A percentile compares a stretch with the other conserved stretches of the same genome.
Conservation (phyloP, 2,329 filamentous ascomycete species). For the Phaeosphaeriaceae sp. region DNA sequence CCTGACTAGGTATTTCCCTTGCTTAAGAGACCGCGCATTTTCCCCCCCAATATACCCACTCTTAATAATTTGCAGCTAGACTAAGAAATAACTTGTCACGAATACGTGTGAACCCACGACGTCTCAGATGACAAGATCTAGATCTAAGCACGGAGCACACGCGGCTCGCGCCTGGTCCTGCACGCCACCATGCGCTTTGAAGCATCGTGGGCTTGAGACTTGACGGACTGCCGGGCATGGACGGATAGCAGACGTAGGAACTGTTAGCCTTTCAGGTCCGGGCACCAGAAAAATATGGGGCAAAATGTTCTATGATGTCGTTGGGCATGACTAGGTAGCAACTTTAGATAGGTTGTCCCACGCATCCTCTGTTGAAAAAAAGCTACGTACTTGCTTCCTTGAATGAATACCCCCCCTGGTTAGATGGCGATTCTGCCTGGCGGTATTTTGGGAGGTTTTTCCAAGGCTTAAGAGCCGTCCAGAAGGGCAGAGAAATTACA, state of each 20-base stretch:
- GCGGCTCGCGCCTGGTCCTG: conserved; percentile 25
- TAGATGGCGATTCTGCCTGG: conserved; percentile 7
- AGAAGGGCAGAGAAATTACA: conserved; percentile 17
- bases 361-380: too few species aligned
- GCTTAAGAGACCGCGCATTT: too few species aligned
- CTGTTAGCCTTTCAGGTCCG: conserved; percentile 16
- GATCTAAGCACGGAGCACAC: conserved; percentile 17
- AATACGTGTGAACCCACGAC: conserved; percentile 7
- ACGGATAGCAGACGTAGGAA: conserved; percentile 20
- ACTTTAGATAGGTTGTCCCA: conserved; percentile 1
- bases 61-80: too few species aligned
- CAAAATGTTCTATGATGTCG: conserved; percentile 29
- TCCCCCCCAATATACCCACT: too few species aligned
- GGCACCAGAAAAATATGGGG: conserved; percentile 4
- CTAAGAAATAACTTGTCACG: neutral
- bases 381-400: neutral
- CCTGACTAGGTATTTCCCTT: too few species aligned
- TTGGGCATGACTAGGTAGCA: conserved; percentile 9
- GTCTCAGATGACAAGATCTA: conserved; percentile 13
- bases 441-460: conserved; percentile 7
- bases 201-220: conserved; percentile 20
- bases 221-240: too few species aligned
- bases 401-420: conserved; percentile 11
- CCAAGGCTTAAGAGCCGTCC: conserved; percentile 10
- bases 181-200: conserved; percentile 10